Base-by-base conservation (phyloP, 2,329 filamentous ascomycete genomes). In the Colletotrichum neosansevieriae region DNA sequence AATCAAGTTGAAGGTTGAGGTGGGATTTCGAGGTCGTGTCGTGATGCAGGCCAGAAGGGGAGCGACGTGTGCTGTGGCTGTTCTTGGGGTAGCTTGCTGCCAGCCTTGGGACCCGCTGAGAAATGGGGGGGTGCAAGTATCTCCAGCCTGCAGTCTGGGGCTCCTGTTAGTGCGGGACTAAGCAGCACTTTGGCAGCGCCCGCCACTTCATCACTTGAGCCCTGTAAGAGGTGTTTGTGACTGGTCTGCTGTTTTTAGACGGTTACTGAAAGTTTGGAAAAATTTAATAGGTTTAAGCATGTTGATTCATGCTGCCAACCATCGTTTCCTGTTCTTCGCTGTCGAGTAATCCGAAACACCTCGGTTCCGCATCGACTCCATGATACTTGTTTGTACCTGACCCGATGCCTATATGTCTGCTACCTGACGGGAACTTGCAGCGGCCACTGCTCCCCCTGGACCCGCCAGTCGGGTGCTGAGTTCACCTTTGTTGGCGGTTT, bases 41-140 rank as follows among this genome's bases (percentile, higher is more conserved):
- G 67, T 67, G 67, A 69, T 67, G 57, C 63, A 58, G 45, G 58
- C 50, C 67, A 63, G 63, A 67, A 69, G 57, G 63, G 45, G 60
- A 42, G 24, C n/a, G 50, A 56, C 50, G 63, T 54, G 66, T 67
- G 63, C 56, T 56, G 65, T 58, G 56, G 49, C 47, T 36, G 54
- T 66, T 47, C 44, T 61, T 61, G 61, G 40, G 56, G 56, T 56
- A 69, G 56, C 66, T 69, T 69, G 65, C 64, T 58, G 64, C 59
- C 65, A 68, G 49, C 29, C 32, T 67, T 53, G 32, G 38, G 60
- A 45, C 38, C 64, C 45, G 38, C 60, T 24, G 17, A 17, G 13
- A 58, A 24, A 21, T 57, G 24, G 47, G 60, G 60, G 53, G 65
- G 11, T 3, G 45, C 36, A 54, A 63, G 65, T 68, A 67, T 58